Conservation (phyloP, 345 rosid genomes). For the Aurinia saxatilis region DNA sequence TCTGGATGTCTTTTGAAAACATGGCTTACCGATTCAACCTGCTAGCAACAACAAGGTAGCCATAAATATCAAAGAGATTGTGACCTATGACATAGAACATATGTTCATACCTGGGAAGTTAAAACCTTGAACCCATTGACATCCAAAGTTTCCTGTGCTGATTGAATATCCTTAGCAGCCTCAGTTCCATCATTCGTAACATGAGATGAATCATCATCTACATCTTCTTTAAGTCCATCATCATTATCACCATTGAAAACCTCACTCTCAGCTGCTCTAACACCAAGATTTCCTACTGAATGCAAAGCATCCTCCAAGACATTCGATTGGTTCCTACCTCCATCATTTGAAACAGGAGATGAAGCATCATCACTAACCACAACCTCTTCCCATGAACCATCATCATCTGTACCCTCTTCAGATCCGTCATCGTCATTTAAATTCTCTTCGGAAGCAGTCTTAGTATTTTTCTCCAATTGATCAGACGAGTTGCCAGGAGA, state of each 20-base stretch:
- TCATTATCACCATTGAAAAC: background rate
- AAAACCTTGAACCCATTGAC: slow-evolving; percentile 16
- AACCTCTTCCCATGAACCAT: too few species aligned
- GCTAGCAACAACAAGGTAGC: background rate
- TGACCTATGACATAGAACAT: too few species aligned
- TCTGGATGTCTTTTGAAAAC: background rate
- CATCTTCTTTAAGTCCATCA: background rate
- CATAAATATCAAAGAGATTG: too few species aligned
- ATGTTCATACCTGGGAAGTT: background rate
- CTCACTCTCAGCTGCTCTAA: background rate
- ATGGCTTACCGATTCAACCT: background rate
- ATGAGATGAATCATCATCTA: background rate
- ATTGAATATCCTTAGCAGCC: background rate
- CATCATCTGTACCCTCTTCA: too few species aligned
- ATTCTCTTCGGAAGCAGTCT: too few species aligned
- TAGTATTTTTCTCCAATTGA: too few species aligned
- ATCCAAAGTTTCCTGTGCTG: background rate
- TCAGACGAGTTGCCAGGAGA: too few species aligned
- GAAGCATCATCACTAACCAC: background rate
- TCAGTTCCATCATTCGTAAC: background rate
- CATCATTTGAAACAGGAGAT: background rate
- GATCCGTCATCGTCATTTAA: too few species aligned
- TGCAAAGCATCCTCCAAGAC: too few species aligned
- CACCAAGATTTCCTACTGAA: too few species aligned
- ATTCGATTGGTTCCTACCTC: background rate